Conservation (phyloP, 768 basidiomycete species). For the Holtermannia corniformis region DNA sequence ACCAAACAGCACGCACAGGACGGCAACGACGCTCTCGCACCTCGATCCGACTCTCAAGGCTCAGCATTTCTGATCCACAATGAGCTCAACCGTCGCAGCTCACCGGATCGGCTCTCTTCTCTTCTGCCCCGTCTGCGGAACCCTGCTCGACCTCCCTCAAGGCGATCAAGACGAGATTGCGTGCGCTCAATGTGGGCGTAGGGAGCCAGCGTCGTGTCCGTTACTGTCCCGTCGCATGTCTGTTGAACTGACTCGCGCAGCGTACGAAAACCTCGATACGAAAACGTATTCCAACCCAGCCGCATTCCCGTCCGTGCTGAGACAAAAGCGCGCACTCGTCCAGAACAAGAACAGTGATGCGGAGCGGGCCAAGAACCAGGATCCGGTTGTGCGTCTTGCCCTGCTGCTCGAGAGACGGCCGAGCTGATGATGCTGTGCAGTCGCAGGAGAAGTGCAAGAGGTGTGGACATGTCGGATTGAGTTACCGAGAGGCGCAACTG, state of each 20-base stretch:
- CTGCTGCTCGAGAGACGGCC: neutral
- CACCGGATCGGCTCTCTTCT: slow-evolving; percentile 67
- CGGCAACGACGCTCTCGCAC: slow-evolving; percentile 5
- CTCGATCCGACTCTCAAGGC: neutral
- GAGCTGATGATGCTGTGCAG: slow-evolving; percentile 44
- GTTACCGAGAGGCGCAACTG: slow-evolving; percentile 81
- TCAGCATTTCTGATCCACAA: neutral
- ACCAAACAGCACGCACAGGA: neutral
- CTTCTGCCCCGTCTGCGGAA: slow-evolving; percentile 90
- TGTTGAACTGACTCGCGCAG: slow-evolving; percentile 44
- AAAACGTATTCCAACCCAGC: slow-evolving; percentile 84
- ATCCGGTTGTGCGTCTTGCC: slow-evolving; percentile 43
- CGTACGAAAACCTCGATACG: slow-evolving; percentile 84
- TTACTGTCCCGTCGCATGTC: slow-evolving; percentile 17
- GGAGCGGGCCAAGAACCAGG: slow-evolving; percentile 39
- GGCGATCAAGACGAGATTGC: slow-evolving; percentile 57
- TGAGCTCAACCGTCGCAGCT: slow-evolving; percentile 10
- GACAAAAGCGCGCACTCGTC: slow-evolving; percentile 77
- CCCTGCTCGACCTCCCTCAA: slow-evolving; percentile 73
- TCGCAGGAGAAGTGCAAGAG: slow-evolving; percentile 80
- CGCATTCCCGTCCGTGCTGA: slow-evolving; percentile 81
- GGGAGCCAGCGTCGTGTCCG: slow-evolving; percentile 82
- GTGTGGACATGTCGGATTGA: slow-evolving; percentile 76
- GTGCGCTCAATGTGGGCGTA: slow-evolving; percentile 81
- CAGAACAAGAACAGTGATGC: slow-evolving; percentile 53